A percentile compares a stretch with the other conserved stretches of the same genome.
phyloP scores from a whole-genome alignment of 805 yeast species.

The Pichia insulana region DNA sequence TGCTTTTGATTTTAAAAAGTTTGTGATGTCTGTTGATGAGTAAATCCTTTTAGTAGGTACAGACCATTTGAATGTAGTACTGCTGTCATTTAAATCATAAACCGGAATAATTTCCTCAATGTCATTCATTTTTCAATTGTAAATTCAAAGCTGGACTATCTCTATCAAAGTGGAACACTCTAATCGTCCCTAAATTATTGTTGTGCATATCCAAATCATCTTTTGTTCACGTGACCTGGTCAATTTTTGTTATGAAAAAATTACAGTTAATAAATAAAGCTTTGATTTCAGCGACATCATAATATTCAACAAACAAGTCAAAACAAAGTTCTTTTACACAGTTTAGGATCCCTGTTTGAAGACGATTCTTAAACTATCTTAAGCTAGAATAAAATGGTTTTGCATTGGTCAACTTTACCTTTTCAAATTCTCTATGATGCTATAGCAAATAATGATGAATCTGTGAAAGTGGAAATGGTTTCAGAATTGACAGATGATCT shows the following conservation, averaged over 20 bases:
- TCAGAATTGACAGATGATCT: slow-evolving; percentile 38
- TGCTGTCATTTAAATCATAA: background rate
- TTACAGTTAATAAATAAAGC: no score
- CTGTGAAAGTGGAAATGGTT: slow-evolving; percentile 11
- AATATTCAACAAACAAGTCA: no score
- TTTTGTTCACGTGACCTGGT: no score
- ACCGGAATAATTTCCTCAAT: background rate
- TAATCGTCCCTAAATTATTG: no score
- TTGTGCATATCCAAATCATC: no score
- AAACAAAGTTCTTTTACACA: no score
- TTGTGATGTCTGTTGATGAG: slow-evolving; percentile 32
- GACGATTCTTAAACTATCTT: background rate
- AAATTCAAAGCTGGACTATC: no score
- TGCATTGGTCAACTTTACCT: slow-evolving; percentile 32
- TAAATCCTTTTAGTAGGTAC: slow-evolving; percentile 39
- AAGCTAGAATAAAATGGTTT: slow-evolving; percentile 1
- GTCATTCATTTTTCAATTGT: background rate
- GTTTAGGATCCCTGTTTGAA: no score
- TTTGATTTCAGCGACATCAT: no score
- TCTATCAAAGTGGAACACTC: no score
- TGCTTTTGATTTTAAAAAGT: slow-evolving; percentile 39
- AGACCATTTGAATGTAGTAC: slow-evolving; percentile 16
- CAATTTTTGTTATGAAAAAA: no score
- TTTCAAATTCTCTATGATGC: slow-evolving; percentile 40
- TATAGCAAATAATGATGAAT: slow-evolving; percentile 28